These are phyloP conservation scores for Hypoxylon trugodes DNA, from an alignment of 495 filamentous ascomycete species.

Conservation along the genomic window DNA sequence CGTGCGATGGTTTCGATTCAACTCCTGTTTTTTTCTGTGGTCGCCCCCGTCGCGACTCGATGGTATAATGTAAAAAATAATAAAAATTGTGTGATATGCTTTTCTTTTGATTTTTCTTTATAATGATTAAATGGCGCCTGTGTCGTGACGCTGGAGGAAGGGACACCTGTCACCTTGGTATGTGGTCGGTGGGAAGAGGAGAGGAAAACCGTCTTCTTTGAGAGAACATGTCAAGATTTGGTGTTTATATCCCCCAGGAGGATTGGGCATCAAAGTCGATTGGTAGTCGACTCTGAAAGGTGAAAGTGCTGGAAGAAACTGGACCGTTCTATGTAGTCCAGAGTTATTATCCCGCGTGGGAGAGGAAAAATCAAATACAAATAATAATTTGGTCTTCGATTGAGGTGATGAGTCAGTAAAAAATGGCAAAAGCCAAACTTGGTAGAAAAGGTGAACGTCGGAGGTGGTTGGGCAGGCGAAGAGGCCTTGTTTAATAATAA, in stretches of 20 bases:
- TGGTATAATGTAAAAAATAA: no score
- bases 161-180: conserved; percentile 64
- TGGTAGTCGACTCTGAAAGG: conserved; percentile 35
- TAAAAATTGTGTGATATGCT: conserved; percentile 21
- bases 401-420: conserved; percentile 41
- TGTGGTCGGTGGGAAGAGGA: conserved; percentile 64
- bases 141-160: conserved; percentile 58
- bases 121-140: conserved; percentile 48
- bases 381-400: conserved; percentile 32
- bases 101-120: conserved; percentile 33
- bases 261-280: conserved; percentile 45
- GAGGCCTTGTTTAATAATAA: conserved; percentile 41
- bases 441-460: conserved; percentile 29
- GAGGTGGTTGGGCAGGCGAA: conserved; percentile 45
- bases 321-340: conserved; percentile 41
- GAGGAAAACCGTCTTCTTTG: conserved; percentile 57
- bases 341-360: conserved; percentile 34
- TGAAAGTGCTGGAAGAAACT: conserved; percentile 42
- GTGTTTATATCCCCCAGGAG: conserved; percentile 48
- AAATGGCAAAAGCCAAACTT: conserved; percentile 47
- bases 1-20: conserved; percentile 11
- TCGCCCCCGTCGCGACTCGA: conserved; percentile 35
- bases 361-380: conserved; percentile 30
- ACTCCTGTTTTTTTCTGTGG: conserved; percentile 24
- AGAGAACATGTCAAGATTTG: conserved; percentile 60